These are phyloP conservation scores for Tanacetum coccineum DNA, from an alignment of 129 eudicot species.

Conservation along the genomic window DNA sequence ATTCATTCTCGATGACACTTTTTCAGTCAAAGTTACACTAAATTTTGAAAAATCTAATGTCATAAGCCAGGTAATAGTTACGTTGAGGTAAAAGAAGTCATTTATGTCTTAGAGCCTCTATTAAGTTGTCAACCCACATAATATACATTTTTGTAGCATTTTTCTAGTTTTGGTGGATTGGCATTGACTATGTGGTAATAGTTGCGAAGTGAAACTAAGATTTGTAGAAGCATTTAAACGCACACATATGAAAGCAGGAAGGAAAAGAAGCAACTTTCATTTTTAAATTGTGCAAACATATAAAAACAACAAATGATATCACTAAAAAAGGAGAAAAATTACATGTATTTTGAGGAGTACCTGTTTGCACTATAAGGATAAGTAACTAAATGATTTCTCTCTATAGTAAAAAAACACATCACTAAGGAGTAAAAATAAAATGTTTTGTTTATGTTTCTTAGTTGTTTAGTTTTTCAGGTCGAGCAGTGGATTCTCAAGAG, in stretches of 20 bases:
- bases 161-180: not conserved
- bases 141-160: not conserved
- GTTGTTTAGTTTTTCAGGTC: too few species aligned
- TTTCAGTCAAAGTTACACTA: too few species aligned
- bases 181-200: not conserved
- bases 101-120: constrained; percentile 12
- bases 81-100: constrained; percentile 52
- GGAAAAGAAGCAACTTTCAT: constrained; percentile 5
- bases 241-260: constrained; percentile 1
- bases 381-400: not conserved
- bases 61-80: constrained; percentile 28
- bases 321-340: too few species aligned
- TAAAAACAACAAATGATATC: not conserved
- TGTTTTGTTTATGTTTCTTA: too few species aligned
- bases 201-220: not conserved
- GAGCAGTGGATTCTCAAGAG: too few species aligned
- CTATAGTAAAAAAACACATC: not conserved
- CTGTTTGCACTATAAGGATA: too few species aligned
- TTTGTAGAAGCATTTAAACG: too few species aligned
- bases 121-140: constrained; percentile 10
- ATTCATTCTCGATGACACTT: too few species aligned
- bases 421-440: too few species aligned
- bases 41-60: constrained; percentile 13
- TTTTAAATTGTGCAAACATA: not conserved
- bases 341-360: too few species aligned